Conservation (phyloP, 2,329 filamentous ascomycete genomes). For the Alternaria longipes region DNA sequence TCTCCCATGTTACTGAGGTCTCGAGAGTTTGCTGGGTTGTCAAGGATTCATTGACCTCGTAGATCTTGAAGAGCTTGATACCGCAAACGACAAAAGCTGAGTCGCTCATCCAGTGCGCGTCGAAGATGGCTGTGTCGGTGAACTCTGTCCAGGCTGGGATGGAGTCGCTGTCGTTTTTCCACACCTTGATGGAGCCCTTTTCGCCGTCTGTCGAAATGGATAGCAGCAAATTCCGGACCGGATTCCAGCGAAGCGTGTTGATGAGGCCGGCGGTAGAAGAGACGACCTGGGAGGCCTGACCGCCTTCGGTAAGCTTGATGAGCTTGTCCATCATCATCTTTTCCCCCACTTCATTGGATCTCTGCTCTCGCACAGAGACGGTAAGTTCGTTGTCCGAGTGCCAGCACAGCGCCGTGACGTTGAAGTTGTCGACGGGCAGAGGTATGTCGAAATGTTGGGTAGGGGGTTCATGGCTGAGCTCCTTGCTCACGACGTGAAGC, state of each 20-base stretch:
- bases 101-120: conserved; percentile 57
- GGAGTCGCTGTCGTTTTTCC: conserved; percentile 46
- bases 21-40: conserved; percentile 43
- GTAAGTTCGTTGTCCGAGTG: conserved; percentile 45
- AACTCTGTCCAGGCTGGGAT: conserved; percentile 55
- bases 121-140: conserved; percentile 53
- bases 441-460: conserved; percentile 36
- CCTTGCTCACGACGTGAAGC: conserved; percentile 41
- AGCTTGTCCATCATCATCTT: conserved; percentile 51
- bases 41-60: conserved; percentile 44
- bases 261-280: conserved; percentile 51
- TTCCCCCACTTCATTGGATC: conserved; percentile 49
- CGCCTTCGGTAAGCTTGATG: conserved; percentile 45
- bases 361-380: conserved; percentile 48
- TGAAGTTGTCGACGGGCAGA: conserved; percentile 43
- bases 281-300: conserved; percentile 42
- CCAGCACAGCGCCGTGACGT: conserved; percentile 51
- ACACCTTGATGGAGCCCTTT: conserved; percentile 51
- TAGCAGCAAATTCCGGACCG: conserved; percentile 43
- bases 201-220: conserved; percentile 53
- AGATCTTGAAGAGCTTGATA: conserved; percentile 51
- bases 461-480: conserved; percentile 10
- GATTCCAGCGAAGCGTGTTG: conserved; percentile 50
- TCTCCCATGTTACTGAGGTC: conserved; percentile 48
- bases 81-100: conserved; percentile 57